Base-by-base conservation (phyloP, 2,329 filamentous ascomycete species). In the Botrytis paeoniae region DNA sequence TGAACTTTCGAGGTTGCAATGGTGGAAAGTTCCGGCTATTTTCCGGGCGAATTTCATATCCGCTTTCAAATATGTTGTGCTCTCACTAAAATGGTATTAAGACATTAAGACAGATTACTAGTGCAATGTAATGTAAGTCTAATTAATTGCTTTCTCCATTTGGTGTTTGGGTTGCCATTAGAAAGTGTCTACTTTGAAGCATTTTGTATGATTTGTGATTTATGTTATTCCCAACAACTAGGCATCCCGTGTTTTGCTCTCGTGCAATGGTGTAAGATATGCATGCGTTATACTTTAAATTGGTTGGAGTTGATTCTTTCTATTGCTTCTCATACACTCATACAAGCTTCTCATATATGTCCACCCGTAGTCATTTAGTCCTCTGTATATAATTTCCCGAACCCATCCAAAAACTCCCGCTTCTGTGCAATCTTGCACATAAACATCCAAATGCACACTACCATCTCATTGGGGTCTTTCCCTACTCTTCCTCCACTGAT, bases 401-500 rank as follows among this genome's bases (percentile, higher is more conserved):
- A n/a, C 9, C 48, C 29, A n/a, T 45, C 29, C 60, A 54, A 43
- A 16, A 72, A 72, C 70, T 59, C 70, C 70, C 63, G 63, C 70
- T 72, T 35, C 48, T 66, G 51, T 71, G n/a, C 45, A 64, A 43
- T 54, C 32, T n/a, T 64, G 54, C 14, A 71, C 39, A 7, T 29
- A 65, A 57, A 68, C 41, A 18, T 37, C 22, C 29, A 59, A 60
- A 39, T 29, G n/a, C 39, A 68, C 48, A 57, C 45, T 72, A 12
- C 9, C 22, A 45, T 29, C 69, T 66, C 25, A 72, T 22, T 54
- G 39, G 35, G 20, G 29, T 59, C 68, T 74, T 64, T 78, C 75
- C 61, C 68, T 75, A 37, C 59, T 69, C 69, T 75, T 85, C 76
- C 86, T 84, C 92, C 93, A 94, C 54, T 82, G 82, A 75, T 88